Conservation (phyloP, 768 basidiomycete species). For the Pleurotus cornucopiae region DNA sequence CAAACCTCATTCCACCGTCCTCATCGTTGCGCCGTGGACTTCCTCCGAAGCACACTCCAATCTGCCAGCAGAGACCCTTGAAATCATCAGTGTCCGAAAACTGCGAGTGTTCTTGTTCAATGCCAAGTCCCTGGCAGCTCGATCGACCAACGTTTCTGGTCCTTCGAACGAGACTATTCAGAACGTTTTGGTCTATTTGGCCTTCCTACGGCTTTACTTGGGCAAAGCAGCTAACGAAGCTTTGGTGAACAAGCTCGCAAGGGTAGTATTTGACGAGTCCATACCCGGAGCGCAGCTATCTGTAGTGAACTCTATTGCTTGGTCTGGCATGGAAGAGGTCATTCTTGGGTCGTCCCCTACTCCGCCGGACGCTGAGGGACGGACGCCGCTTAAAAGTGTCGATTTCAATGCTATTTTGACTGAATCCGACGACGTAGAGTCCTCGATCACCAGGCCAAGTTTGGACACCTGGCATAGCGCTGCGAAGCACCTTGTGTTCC, state of each 20-base stretch:
- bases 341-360: constrained; percentile 29
- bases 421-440: constrained; percentile 52
- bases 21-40: constrained; percentile 76
- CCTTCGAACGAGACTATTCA: constrained; percentile 39
- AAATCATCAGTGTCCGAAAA: constrained; percentile 44
- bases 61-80: constrained; percentile 47
- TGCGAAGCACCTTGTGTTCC: constrained; percentile 87
- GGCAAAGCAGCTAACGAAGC: constrained; percentile 56
- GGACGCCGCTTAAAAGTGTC: constrained; percentile 47
- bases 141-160: constrained; percentile 29
- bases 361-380: constrained; percentile 13
- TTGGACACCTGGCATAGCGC: constrained; percentile 78
- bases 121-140: constrained; percentile 45
- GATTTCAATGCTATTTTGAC: constrained; percentile 74
- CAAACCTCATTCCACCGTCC: constrained; percentile 61
- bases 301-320: constrained; percentile 54
- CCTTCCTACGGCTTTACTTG: constrained; percentile 82
- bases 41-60: constrained; percentile 68
- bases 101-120: constrained; percentile 61
- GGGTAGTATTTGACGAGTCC: constrained; percentile 36
- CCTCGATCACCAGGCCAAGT: constrained; percentile 55
- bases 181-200: constrained; percentile 63
- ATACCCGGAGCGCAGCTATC: constrained; percentile 45
- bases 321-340: constrained; percentile 63
- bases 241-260: constrained; percentile 48